A percentile compares a stretch with the other conserved stretches of the same genome.
Conservation (phyloP, 164 flowering plant species). For the Vitis cinerea region DNA sequence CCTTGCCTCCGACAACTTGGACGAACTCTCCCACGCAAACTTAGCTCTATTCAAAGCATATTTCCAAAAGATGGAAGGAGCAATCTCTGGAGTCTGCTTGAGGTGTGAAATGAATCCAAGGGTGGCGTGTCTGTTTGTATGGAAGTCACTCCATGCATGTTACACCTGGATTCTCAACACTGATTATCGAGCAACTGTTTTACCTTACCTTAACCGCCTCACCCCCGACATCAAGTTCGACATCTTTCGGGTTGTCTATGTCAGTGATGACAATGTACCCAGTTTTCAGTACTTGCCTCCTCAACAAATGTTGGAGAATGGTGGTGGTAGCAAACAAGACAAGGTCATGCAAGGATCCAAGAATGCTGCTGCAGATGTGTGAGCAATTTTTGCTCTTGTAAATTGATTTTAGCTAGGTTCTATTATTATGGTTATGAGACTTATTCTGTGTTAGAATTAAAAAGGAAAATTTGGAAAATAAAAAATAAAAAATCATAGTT, state of each 20-base stretch:
- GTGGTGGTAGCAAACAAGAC: slow-evolving; percentile 1
- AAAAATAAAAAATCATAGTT: too few relatives aligned
- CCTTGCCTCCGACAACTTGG: slow-evolving; percentile 11
- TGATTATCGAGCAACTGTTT: slow-evolving; percentile 25
- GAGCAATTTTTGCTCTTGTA: background rate
- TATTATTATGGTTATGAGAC: too few relatives aligned
- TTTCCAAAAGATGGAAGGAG: slow-evolving; percentile 49
- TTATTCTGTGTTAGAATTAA: too few relatives aligned
- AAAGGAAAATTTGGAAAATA: too few relatives aligned
- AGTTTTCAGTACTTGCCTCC: slow-evolving; percentile 13
- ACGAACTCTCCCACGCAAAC: slow-evolving; percentile 35
- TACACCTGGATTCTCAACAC: slow-evolving; percentile 50
- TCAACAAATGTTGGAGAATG: slow-evolving; percentile 19
- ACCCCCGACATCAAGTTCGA: slow-evolving; percentile 45
- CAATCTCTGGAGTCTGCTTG: slow-evolving; percentile 42
- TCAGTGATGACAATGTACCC: slow-evolving; percentile 22
- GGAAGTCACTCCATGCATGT: slow-evolving; percentile 53
- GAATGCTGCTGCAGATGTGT: background rate
- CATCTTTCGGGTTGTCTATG: slow-evolving; percentile 47
- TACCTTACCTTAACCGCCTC: slow-evolving; percentile 34
- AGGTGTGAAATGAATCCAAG: slow-evolving; percentile 25
- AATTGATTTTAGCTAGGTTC: background rate
- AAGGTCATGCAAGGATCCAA: slow-evolving; percentile 1
- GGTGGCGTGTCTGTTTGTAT: slow-evolving; percentile 38
- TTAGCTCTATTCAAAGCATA: slow-evolving; percentile 39